Conservation (phyloP, 257 asterid species). For the Penstemon davidsonii region DNA sequence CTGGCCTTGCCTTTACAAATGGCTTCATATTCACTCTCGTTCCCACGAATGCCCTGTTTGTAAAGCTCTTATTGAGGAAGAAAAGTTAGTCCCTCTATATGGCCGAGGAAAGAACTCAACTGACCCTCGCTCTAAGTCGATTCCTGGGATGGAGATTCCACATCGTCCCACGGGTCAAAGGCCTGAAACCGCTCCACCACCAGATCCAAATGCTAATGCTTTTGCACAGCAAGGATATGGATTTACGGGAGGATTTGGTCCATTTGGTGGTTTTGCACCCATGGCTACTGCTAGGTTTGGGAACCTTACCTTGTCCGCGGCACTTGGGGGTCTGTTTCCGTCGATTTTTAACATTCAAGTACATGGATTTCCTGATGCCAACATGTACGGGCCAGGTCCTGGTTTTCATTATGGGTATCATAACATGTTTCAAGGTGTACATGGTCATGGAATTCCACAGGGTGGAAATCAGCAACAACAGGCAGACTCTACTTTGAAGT, state of each 20-base stretch:
- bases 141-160: constrained; percentile 20
- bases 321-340: constrained; percentile 40
- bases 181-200: constrained; percentile 25
- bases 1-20: constrained; percentile 52
- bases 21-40: constrained; percentile 39
- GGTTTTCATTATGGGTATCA: constrained; percentile 45
- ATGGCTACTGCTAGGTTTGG: constrained; percentile 40
- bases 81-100: constrained; percentile 33
- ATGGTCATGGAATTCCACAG: constrained; percentile 39
- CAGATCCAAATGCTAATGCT: constrained; percentile 14
- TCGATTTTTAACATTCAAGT: constrained; percentile 42
- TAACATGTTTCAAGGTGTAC: constrained; percentile 44
- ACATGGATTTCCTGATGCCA: constrained; percentile 47
- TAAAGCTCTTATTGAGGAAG: constrained; percentile 33
- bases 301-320: constrained; percentile 34
- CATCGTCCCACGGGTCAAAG: constrained; percentile 32
- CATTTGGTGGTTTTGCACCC: constrained; percentile 8
- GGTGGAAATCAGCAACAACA: constrained; percentile 45
- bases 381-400: constrained; percentile 43
- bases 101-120: constrained; percentile 32
- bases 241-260: constrained; percentile 10
- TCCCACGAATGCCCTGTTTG: constrained; percentile 42
- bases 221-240: not conserved
- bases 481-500: constrained; percentile 42
- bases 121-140: constrained; percentile 18